phyloP scores from a whole-genome alignment of 345 rosid species.

The Cardiospermum halicacabum region DNA sequence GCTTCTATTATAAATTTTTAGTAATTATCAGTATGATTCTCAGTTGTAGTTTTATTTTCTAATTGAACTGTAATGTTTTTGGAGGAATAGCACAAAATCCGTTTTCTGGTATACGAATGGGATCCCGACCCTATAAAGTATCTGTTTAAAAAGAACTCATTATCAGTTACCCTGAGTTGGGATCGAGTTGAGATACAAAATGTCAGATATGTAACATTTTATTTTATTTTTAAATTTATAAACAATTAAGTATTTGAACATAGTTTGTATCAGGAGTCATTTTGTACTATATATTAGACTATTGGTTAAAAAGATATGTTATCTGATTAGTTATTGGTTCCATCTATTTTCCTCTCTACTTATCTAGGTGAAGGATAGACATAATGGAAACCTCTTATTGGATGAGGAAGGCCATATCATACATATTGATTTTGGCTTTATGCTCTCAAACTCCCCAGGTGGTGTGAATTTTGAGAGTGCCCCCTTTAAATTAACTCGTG shows the following conservation, averaged over 20 bases:
- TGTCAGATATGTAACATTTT: too few species aligned
- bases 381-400: slow-evolving; percentile 89
- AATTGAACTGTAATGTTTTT: neutral
- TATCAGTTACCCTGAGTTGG: too few species aligned
- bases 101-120: too few species aligned
- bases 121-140: too few species aligned
- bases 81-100: neutral
- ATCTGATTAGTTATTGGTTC: neutral
- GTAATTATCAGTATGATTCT: neutral
- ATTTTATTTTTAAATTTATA: neutral
- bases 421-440: slow-evolving; percentile 98
- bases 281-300: neutral
- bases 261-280: neutral
- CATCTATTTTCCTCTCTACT: neutral
- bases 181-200: too few species aligned
- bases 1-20: neutral
- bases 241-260: neutral
- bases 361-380: slow-evolving; percentile 86
- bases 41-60: neutral
- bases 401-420: slow-evolving; percentile 99
- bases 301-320: neutral
- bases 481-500: slow-evolving; percentile 97
- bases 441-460: slow-evolving; percentile 99
- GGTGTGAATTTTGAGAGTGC: slow-evolving; percentile 99
- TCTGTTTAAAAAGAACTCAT: too few species aligned